Base-by-base conservation (phyloP, 495 filamentous ascomycete genomes). In the Bathelium albidoporum region DNA sequence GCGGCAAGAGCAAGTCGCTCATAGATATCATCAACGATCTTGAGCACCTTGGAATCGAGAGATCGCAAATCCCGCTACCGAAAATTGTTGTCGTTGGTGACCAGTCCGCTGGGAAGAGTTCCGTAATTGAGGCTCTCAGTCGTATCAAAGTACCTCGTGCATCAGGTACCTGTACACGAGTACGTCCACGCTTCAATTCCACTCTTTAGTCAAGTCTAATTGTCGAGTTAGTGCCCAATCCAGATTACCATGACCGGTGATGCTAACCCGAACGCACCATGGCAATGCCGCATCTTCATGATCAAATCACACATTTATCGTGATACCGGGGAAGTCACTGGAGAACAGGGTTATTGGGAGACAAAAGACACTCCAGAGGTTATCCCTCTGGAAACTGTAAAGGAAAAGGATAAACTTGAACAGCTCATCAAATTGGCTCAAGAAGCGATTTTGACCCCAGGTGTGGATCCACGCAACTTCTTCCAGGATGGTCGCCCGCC, bases 81-180 rank as follows among this genome's bases (percentile, higher is more conserved):
- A 89, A 89, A 65, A 81, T 94, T 18, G 88, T 89, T 14, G 82
- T 91, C 0, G 83, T 92, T 1, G 90, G 90, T 0, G 89, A 94
- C 62, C 90, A 95, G 65, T 86, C 82, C 2, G 84, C 89, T 0
- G 90, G 90, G 0, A 95, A 95, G 66, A 87, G 82, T 2, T 90
- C 87, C 1, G 73, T 95, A 0, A 90, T 95, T 72, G 89, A 90
- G 32, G 88, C 85, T 0, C 85, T 94, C 36, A 85, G 86, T 1
- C 88, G 85, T n/a, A 87, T 95, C 58, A 84, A 83, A 59, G 81
- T 92, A 0, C 90, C 90, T 0, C 77, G 88, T 1, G 81, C 79
- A 62, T 78, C 80, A 0, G 87, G 85, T 0, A 87, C 85, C 0
- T 94, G 90, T 68, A 95, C 90, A 0, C 73, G 88, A 45, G 61